Percentiles rank a stretch among this genome's conserved stretches.
Conservation (phyloP, 805 yeast species). For the Yamadazyma olivae region DNA sequence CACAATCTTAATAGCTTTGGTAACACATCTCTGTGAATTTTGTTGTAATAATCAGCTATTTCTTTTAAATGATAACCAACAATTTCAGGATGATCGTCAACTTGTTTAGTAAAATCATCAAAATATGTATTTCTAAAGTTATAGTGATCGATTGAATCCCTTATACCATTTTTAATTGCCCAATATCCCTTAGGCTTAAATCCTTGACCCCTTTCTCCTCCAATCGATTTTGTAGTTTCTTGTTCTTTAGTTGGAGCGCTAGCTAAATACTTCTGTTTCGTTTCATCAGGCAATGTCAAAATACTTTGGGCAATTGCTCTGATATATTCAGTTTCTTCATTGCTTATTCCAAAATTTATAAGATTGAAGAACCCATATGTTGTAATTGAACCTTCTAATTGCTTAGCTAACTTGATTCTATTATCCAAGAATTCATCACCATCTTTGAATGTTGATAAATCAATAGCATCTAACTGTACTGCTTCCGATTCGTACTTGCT, state of each 20-base stretch:
- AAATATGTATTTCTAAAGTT: conserved; percentile 41
- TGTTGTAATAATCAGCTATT: conserved; percentile 34
- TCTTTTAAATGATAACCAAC: conserved; percentile 37
- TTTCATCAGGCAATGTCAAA: conserved; percentile 23
- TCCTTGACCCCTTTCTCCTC: conserved; percentile 47
- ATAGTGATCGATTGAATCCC: conserved; percentile 44
- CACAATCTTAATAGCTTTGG: conserved; percentile 35
- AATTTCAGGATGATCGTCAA: conserved; percentile 37
- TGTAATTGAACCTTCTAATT: conserved; percentile 36
- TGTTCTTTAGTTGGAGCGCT: conserved; percentile 28
- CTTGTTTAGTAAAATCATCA: conserved; percentile 22
- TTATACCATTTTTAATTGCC: conserved; percentile 41
- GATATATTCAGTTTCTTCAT: conserved; percentile 17
- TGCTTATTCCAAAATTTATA: conserved; percentile 20
- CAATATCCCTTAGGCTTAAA: conserved; percentile 49
- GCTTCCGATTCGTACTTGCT: conserved; percentile 13
- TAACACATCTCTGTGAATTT: conserved; percentile 36
- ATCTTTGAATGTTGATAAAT: conserved; percentile 29
- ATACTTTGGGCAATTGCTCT: conserved; percentile 23
- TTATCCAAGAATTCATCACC: conserved; percentile 31
- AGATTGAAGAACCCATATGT: conserved; percentile 45
- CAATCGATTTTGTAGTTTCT: conserved; percentile 27
- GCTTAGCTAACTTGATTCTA: conserved; percentile 30
- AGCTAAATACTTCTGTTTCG: conserved; percentile 21
- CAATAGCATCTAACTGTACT: conserved; percentile 30